Conservation (phyloP, 768 basidiomycete species). For the Mycena kentingensis region DNA sequence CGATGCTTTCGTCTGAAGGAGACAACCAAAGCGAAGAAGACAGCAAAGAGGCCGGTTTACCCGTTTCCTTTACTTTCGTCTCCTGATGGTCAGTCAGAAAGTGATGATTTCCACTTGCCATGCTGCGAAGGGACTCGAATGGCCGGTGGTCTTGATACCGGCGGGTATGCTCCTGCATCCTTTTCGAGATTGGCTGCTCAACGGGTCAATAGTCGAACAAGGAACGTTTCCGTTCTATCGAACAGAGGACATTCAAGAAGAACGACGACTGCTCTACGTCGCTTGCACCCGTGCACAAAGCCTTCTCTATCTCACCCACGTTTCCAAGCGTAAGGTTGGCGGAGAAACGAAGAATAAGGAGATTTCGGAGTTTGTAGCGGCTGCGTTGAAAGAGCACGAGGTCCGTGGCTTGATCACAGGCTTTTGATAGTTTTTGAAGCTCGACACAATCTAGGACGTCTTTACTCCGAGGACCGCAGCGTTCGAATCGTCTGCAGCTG, state of each 20-base stretch:
- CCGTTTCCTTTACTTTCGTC: not conserved
- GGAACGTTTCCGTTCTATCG: constrained; percentile 78
- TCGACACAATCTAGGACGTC: too few species aligned
- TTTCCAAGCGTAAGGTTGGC: constrained; percentile 49
- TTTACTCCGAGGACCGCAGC: constrained; percentile 48
- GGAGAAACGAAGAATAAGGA: constrained; percentile 55
- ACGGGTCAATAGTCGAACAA: constrained; percentile 55
- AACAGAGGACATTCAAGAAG: constrained; percentile 77
- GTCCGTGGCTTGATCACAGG: constrained; percentile 33
- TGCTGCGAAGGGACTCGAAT: constrained; percentile 88
- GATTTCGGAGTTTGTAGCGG: constrained; percentile 60
- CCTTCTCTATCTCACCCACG: constrained; percentile 61
- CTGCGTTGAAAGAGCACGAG: constrained; percentile 41
- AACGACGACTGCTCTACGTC: constrained; percentile 84
- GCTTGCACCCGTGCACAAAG: constrained; percentile 85
- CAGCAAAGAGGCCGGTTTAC: constrained; percentile 41
- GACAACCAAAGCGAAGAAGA: constrained; percentile 59
- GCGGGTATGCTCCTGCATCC: constrained; percentile 45
- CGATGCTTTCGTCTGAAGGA: constrained; percentile 81
- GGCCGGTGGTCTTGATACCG: constrained; percentile 86
- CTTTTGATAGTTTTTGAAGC: constrained; percentile 1
- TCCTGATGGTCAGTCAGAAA: constrained; percentile 48
- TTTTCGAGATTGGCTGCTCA: not conserved
- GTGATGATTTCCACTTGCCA: constrained; percentile 87
- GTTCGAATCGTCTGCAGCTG: constrained; percentile 35